phyloP scores from a whole-genome alignment of 73 alveolate genomes.

The Tetrahymena thermophila region DNA sequence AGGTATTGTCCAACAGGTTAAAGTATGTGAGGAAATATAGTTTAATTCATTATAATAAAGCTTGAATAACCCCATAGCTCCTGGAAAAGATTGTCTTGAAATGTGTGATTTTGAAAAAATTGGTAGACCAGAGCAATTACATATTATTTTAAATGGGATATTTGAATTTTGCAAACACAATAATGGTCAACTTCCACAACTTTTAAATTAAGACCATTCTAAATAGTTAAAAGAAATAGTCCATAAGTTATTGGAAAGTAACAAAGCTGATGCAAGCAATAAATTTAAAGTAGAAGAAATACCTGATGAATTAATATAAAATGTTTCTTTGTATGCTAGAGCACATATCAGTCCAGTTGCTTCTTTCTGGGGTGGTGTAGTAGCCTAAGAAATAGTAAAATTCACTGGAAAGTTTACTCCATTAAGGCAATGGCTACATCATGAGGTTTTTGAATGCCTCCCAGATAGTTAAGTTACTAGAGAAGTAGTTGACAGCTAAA shows the following conservation, averaged over 20 bases:
- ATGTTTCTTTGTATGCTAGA: conserved; percentile 65
- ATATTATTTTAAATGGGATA: conserved; percentile 59
- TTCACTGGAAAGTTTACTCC: conserved; percentile 97
- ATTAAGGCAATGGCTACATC: conserved; percentile 88
- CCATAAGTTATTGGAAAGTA: conserved; percentile 60
- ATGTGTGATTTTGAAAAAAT: conserved; percentile 73
- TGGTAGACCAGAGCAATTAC: conserved; percentile 84
- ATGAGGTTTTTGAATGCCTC: conserved; percentile 69
- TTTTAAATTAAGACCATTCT: conserved; percentile 54
- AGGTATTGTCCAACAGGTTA: conserved; percentile 91
- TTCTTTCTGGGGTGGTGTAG: conserved; percentile 96
- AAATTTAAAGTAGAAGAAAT: conserved; percentile 52
- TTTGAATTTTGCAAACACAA: conserved; percentile 44
- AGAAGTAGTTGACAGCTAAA: neutral
- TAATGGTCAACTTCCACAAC: conserved; percentile 60
- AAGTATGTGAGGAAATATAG: conserved; percentile 58
- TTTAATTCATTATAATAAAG: conserved; percentile 52
- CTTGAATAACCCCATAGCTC: conserved; percentile 63
- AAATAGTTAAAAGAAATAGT: conserved; percentile 47
- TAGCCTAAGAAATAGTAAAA: conserved; percentile 93
- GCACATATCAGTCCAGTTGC: conserved; percentile 83
- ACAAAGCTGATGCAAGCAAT: conserved; percentile 37
- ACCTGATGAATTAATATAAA: conserved; percentile 60
- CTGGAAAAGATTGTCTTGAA: conserved; percentile 60
- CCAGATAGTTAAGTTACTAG: conserved; percentile 47